Conservation (phyloP, 331 rosid genomes). For the Malus hybrid region DNA sequence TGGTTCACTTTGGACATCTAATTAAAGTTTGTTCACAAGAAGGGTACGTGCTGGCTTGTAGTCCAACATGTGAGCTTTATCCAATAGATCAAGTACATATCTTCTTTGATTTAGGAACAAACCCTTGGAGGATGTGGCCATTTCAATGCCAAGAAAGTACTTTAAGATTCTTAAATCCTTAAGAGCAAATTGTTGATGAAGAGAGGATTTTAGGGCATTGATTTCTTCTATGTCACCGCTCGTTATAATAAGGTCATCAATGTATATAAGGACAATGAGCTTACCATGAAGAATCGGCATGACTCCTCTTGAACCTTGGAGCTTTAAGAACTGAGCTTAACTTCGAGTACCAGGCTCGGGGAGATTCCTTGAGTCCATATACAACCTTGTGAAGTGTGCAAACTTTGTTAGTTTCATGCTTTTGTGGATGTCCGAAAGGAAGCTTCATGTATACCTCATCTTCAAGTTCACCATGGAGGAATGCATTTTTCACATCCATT, state of each 20-base stretch:
- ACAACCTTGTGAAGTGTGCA: neutral
- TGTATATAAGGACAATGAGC: neutral
- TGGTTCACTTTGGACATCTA: no score
- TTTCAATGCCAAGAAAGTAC: neutral
- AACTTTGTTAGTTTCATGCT: neutral
- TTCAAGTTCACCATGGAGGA: neutral
- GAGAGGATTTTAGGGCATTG: no score
- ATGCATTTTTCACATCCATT: neutral
- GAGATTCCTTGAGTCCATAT: no score
- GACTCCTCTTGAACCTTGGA: no score
- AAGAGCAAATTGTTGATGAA: neutral
- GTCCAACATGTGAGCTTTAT: neutral
- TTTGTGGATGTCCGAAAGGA: neutral
- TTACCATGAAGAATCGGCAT: neutral
- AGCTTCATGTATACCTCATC: neutral
- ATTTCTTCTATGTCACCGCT: neutral
- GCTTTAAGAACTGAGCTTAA: no score
- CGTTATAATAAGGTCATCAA: neutral
- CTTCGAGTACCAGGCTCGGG: no score
- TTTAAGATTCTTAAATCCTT: neutral
- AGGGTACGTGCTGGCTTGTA: no score
- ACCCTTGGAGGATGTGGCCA: neutral
- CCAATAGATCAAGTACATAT: neutral
- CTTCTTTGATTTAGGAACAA: neutral
- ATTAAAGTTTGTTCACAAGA: no score